Evolutionary conservation across 1,139 yeast genomes (phyloP).

Genomic region (Blastobotrys malaysiensis): DNA sequence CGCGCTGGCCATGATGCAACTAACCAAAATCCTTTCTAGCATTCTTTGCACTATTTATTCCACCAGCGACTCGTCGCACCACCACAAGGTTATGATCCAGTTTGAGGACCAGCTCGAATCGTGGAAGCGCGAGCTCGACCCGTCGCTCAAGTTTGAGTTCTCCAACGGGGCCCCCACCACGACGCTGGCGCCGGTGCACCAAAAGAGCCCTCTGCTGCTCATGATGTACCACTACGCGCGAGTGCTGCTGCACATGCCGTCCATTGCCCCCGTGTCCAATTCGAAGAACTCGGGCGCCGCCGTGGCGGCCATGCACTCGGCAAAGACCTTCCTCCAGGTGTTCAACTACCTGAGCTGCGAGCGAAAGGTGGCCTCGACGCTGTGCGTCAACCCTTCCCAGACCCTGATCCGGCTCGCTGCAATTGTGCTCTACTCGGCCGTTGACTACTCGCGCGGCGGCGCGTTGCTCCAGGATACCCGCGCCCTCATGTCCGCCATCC

Average conservation of each 20-base stretch:
- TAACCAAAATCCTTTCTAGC: conserved; percentile 66
- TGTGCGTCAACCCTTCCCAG: conserved; percentile 68
- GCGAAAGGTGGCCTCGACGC: conserved; percentile 42
- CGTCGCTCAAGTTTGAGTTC: conserved; percentile 56
- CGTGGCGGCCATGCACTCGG: conserved; percentile 70
- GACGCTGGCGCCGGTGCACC: conserved; percentile 36
- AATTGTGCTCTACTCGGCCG: conserved; percentile 69
- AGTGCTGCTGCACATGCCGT: conserved; percentile 73
- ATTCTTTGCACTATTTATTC: conserved; percentile 57
- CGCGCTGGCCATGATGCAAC: conserved; percentile 43
- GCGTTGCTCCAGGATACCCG: conserved; percentile 69
- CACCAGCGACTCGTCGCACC: conserved; percentile 41
- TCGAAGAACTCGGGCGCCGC: conserved; percentile 49
- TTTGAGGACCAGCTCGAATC: conserved; percentile 66
- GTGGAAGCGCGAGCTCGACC: conserved; percentile 73
- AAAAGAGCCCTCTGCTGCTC: conserved; percentile 55
- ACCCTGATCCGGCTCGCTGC: conserved; percentile 63
- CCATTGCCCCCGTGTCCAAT: conserved; percentile 37
- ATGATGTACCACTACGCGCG: conserved; percentile 75
- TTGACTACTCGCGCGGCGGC: conserved; percentile 82
- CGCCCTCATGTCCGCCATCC: conserved; percentile 28
- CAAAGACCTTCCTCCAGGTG: conserved; percentile 59
- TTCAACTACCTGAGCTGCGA: conserved; percentile 44
- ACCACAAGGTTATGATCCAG: conserved; percentile 37
- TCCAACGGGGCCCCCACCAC: conserved; percentile 53